A percentile compares a stretch with the other conserved stretches of the same genome.
Conservation (phyloP, 192 early-diverging fungal species). For the Backusella morwellensis region DNA sequence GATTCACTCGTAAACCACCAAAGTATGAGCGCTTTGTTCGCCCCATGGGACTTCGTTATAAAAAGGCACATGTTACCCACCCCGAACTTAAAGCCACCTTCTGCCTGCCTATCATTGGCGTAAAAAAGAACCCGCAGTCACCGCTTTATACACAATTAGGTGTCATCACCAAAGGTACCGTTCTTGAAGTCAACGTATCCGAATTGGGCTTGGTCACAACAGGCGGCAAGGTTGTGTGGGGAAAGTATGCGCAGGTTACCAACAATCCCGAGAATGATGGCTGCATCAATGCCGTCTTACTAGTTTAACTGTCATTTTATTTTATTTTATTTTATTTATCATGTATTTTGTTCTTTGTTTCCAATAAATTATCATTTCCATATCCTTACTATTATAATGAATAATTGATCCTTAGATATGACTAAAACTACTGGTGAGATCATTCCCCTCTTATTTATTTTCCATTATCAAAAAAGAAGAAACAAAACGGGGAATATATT, state of each 20-base stretch:
- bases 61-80: constrained; percentile 98
- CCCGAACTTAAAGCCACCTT: constrained; percentile 98
- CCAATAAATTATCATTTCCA: constrained; percentile 2
- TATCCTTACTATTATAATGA: background rate
- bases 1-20: constrained; percentile 98
- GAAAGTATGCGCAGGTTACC: constrained; percentile 92
- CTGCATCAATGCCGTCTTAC: constrained; percentile 89
- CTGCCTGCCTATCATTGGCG: constrained; percentile 92
- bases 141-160: constrained; percentile 96
- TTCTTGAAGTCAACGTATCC: constrained; percentile 85
- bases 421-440: too few species aligned
- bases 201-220: constrained; percentile 97
- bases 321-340: background rate
- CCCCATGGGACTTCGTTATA: constrained; percentile 96
- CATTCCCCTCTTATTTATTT: too few species aligned
- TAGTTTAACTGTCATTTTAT: constrained; percentile 60
- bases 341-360: background rate
- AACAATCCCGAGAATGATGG: constrained; percentile 96
- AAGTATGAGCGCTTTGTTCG: constrained; percentile 99
- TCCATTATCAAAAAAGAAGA: too few species aligned
- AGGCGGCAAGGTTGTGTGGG: constrained; percentile 98
- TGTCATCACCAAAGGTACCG: constrained; percentile 97
- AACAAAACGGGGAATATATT: too few species aligned
- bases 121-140: constrained; percentile 98
- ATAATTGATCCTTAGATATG: too few species aligned